Base-by-base conservation (phyloP, 139 green algal genomes). In the Chlorella ohadii region DNA sequence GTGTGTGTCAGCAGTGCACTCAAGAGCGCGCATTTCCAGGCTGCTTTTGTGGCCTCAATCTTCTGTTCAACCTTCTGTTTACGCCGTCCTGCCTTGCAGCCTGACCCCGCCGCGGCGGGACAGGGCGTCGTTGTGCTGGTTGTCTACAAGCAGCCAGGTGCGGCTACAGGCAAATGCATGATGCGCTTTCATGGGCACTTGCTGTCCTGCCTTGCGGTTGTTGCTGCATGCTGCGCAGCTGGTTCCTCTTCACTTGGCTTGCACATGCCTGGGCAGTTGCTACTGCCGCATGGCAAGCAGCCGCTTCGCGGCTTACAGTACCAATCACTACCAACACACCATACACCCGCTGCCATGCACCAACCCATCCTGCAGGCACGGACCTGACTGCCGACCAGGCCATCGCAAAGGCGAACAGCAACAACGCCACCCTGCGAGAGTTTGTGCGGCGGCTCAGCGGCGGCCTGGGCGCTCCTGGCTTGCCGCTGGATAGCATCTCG, bases 51-150 rank as follows among this genome's bases (percentile, higher is more conserved):
- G 11, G 44, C 44, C 6, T 11, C 7, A 6, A 11, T 0, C 59
- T 66, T 9, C 59, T 12, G 34, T 17, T 73, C 34, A 72, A 4
- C 6, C n/a, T 6, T 31, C 34, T 11, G 16, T 1, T n/a, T 3
- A 33, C 47, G 34, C 34, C n/a, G 66, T 16, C 1, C 63, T 51
- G 66, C 36, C 63, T 11, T 11, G 44, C 28, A 27, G 5, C 28
- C 28, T 19, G 19, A 38, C 70, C 12, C 34, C 7, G 70, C 38
- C 38, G 70, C 55, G 44, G 44, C 72, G 39, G 44, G 44, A 4
- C 72, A 80, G 16, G 74, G 74, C 55, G 56, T 81, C 11, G 55
- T 47, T 4, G 59, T 81, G 5, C 15, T 71, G 23, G 74, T 81
- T 2, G 28, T 39, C 1, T 81, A 71, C 34, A 81, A 81, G 56